Evolutionary conservation across 177 flowering plant species (phyloP), one percentile per base, ranked within the genome.

Genomic region (Tripterygium wilfordii): DNA sequence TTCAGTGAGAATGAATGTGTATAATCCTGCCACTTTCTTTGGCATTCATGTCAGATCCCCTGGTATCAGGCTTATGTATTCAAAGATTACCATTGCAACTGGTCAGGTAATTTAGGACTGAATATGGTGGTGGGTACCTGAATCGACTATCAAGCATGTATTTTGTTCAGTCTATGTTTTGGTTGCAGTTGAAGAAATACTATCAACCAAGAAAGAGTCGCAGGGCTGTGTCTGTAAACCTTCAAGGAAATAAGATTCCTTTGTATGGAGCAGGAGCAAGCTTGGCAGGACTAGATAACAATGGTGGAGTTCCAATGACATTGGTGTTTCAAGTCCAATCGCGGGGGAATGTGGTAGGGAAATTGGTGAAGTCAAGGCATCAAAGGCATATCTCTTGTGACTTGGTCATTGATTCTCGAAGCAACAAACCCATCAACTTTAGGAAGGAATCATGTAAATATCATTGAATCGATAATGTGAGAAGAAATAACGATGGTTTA

Each of bases 21-120:
- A 68, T 53, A 82, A 76, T 39, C 80, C 85, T 12, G 88, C 80
- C 35, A 63, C 88, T 10, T 76, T 76, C 49, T 81, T 68, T 20
- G 82, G 88, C 21, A 76, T 81, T 61, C 80, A 76, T 65, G 80
- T 81, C 37, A 64, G 63, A 56, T 58, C 80, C 8, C n/a, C 56
- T 0, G 66, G 73, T 10, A 45, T 79, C 54, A 64, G 72, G 41
- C 74, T 82, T 31, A 52, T 68, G 61, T 82, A 65, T 36, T 68
- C 65, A 0, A 49, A 66, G 18, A 56, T 82, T 17, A 42, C 57
- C 14, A 59, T 68, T 51, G 88, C 84, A 17, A 58, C 74, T 31
- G 85, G 82, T n/a, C 58, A 70, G 84, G 84, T 78, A 46, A 53
- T 17, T 42, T 37, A 13, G 15, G 10, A 6, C 2, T n/a, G n/a